These are phyloP conservation scores for Boletellus emodensis DNA, from an alignment of 768 basidiomycete species.

Conservation along the genomic window DNA sequence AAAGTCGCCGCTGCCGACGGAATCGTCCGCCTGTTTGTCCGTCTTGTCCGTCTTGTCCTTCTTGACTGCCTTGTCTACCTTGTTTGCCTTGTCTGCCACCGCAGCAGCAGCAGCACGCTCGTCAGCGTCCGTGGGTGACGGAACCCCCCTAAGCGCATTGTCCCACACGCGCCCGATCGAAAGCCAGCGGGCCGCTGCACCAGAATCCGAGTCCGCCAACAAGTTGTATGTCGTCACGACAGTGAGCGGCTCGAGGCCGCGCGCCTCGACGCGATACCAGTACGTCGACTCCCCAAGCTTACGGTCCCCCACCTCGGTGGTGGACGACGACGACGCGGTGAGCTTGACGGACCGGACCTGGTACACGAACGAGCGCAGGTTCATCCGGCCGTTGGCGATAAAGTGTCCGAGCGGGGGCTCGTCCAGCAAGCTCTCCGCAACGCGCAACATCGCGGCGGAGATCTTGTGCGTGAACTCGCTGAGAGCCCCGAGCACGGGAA, in stretches of 20 bases:
- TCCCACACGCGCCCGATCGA: conserved; percentile 26
- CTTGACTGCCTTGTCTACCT: not conserved
- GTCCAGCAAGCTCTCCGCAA: conserved; percentile 17
- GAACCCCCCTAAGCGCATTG: conserved; percentile 11
- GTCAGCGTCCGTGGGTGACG: not conserved
- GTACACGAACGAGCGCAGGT: conserved; percentile 23
- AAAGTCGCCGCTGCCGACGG: not conserved
- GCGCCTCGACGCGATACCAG: conserved; percentile 21
- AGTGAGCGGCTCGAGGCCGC: conserved; percentile 13
- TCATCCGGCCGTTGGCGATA: conserved; percentile 30
- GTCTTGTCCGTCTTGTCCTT: not conserved
- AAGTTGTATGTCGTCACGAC: conserved; percentile 15
- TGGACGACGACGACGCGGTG: too few relatives aligned
- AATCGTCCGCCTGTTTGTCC: not conserved
- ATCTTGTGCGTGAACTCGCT: conserved; percentile 15
- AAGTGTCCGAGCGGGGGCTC: conserved; percentile 28
- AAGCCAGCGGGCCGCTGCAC: conserved; percentile 1
- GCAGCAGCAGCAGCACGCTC: too few relatives aligned
- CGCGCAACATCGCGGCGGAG: conserved; percentile 10
- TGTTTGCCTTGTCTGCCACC: too few relatives aligned
- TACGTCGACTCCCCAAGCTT: conserved; percentile 6
- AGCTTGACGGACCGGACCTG: conserved; percentile 15
- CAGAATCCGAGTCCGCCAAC: not conserved
- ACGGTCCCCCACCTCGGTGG: not conserved
- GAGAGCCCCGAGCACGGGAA: conserved; percentile 10